These are phyloP conservation scores for Fusarium transvaalense DNA, from an alignment of 2,329 filamentous ascomycete species.

Conservation along the genomic window DNA sequence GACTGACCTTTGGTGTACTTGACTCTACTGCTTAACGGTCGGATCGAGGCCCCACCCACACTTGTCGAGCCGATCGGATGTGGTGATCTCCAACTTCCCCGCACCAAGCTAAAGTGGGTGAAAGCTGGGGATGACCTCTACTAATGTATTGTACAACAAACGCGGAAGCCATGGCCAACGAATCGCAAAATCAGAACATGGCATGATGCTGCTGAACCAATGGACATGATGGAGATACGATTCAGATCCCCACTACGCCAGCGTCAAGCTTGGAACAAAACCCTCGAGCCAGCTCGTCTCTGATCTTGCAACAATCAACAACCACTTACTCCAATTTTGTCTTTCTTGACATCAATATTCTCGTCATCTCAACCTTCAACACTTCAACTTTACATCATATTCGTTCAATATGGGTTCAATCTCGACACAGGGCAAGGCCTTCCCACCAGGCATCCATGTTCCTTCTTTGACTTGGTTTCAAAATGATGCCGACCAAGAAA, in stretches of 20 bases:
- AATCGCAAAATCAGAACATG: conserved; percentile 28
- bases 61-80: conserved; percentile 48
- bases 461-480: conserved; percentile 68
- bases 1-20: conserved; percentile 9
- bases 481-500: conserved; percentile 61
- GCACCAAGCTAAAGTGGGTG: conserved; percentile 35
- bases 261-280: conserved; percentile 17
- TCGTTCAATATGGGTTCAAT: conserved; percentile 48
- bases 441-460: conserved; percentile 67
- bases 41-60: conserved; percentile 46
- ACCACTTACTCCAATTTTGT: conserved; percentile 9
- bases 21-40: conserved; percentile 26
- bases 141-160: conserved; percentile 6
- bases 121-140: conserved; percentile 14
- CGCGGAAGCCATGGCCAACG: conserved; percentile 2
- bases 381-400: background rate
- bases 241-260: conserved; percentile 23
- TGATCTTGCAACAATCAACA: conserved; percentile 23
- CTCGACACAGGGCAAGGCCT: conserved; percentile 49
- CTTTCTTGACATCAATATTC: background rate
- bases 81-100: conserved; percentile 46
- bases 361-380: background rate
- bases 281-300: conserved; percentile 18
- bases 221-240: conserved; percentile 21
- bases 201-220: conserved; percentile 31